A percentile compares a stretch with the other conserved stretches of the same genome.
Evolutionary conservation across 805 yeast genomes (phyloP).

Genomic region (Diddensiella santjacobensis): DNA sequence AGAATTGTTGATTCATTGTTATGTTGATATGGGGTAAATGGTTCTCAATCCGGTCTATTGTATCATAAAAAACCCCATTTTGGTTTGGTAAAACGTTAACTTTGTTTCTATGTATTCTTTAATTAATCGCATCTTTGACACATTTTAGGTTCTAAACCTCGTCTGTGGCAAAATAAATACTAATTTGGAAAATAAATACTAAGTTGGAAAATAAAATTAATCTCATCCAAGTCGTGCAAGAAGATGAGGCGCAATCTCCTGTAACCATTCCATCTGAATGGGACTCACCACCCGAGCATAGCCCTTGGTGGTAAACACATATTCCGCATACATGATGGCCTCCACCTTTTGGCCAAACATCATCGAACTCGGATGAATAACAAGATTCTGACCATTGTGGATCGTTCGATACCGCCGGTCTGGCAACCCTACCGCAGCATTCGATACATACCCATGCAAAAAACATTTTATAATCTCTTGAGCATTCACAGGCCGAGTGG

Average conservation of each 20-base stretch:
- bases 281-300: slow-evolving; percentile 88
- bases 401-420: slow-evolving; percentile 90
- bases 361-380: slow-evolving; percentile 87
- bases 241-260: slow-evolving; percentile 69
- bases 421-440: slow-evolving; percentile 92
- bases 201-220: too few species aligned
- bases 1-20: too few species aligned
- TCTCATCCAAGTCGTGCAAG: neutral
- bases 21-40: too few species aligned
- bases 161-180: too few species aligned
- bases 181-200: too few species aligned
- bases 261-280: slow-evolving; percentile 79
- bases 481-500: slow-evolving; percentile 21
- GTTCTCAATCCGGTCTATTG: too few species aligned
- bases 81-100: too few species aligned
- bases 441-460: slow-evolving; percentile 75
- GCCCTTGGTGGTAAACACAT: slow-evolving; percentile 87
- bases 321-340: slow-evolving; percentile 91
- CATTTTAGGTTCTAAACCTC: too few species aligned
- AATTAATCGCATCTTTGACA: too few species aligned
- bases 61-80: too few species aligned
- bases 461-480: slow-evolving; percentile 65
- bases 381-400: slow-evolving; percentile 63
- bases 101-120: too few species aligned
- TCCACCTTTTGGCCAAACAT: slow-evolving; percentile 78